Percentiles rank a stretch among this genome's conserved stretches.
These are phyloP conservation scores for Saccharomycopsis sp. DNA, from an alignment of 805 yeast genomes.

Conservation along the genomic window DNA sequence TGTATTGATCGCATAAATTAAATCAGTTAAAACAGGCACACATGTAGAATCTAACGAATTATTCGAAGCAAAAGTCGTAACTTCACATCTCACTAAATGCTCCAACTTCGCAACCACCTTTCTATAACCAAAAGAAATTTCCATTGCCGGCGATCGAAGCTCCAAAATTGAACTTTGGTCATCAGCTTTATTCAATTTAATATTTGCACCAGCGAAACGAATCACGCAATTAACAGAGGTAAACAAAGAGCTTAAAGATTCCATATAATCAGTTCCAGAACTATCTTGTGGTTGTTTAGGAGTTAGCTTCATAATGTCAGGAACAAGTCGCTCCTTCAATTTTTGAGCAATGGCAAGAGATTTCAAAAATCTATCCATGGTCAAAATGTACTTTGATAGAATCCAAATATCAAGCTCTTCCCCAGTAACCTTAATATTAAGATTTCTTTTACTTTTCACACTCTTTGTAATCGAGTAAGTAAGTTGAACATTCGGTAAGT, in stretches of 20 bases:
- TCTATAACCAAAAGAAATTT: conserved; percentile 47
- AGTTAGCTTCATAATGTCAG: not conserved
- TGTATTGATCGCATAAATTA: conserved; percentile 42
- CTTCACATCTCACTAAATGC: conserved; percentile 44
- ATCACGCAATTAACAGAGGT: conserved; percentile 44
- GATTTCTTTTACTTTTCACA: conserved; percentile 28
- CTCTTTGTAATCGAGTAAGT: conserved; percentile 33
- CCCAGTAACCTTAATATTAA: conserved; percentile 52
- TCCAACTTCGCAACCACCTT: conserved; percentile 34
- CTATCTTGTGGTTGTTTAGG: not conserved
- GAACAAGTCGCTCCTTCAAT: conserved; percentile 14
- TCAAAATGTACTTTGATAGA: conserved; percentile 45
- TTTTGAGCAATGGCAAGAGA: conserved; percentile 16
- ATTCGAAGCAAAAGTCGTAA: conserved; percentile 59
- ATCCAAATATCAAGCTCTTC: conserved; percentile 63
- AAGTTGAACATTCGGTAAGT: conserved; percentile 61
- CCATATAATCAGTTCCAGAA: conserved; percentile 17
- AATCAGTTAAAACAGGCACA: conserved; percentile 67
- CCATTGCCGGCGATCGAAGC: conserved; percentile 71
- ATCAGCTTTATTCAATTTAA: conserved; percentile 29
- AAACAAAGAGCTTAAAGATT: conserved; percentile 15
- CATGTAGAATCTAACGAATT: conserved; percentile 67
- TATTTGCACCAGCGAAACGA: conserved; percentile 64
- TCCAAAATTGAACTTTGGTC: conserved; percentile 41
- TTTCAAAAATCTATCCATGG: conserved; percentile 12